Percentiles rank a stretch among this genome's conserved stretches.
Evolutionary conservation across 495 filamentous ascomycete genomes (phyloP).

Genomic region (Aspergillus diversus): DNA sequence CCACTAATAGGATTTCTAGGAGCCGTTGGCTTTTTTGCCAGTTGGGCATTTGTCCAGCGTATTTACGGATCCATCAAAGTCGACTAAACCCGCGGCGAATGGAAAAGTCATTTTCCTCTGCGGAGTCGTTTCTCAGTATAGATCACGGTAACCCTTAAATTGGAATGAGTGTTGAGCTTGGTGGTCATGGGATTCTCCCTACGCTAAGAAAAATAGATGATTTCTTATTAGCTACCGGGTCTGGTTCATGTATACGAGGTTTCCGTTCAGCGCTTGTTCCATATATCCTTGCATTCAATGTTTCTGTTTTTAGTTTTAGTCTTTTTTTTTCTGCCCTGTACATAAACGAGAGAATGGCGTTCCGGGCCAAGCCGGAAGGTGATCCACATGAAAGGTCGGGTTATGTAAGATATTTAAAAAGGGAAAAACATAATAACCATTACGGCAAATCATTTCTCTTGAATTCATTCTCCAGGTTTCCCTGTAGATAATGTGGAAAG

Average conservation of each 20-base stretch:
- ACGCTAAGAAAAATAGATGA: neutral
- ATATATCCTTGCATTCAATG: constrained; percentile 24
- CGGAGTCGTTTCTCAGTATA: neutral
- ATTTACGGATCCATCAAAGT: constrained; percentile 98
- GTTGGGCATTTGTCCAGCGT: constrained; percentile 88
- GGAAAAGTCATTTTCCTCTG: neutral
- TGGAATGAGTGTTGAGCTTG: neutral
- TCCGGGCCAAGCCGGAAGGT: neutral
- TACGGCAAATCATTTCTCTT: neutral
- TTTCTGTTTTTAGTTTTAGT: constrained; percentile 5
- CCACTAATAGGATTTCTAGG: constrained; percentile 52
- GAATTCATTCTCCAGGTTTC: neutral
- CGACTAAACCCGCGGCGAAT: constrained; percentile 56
- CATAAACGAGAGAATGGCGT: constrained; percentile 21
- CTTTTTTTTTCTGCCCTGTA: constrained; percentile 20
- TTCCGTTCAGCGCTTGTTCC: constrained; percentile 12
- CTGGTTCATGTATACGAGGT: constrained; percentile 6
- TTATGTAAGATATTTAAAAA: constrained; percentile 5
- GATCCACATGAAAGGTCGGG: neutral
- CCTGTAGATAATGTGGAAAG: too few species aligned
- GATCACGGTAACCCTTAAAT: too few species aligned
- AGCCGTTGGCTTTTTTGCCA: constrained; percentile 92
- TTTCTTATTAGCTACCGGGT: neutral
- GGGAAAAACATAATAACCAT: neutral
- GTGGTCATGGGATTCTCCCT: neutral